Evolutionary conservation across 192 early-diverging fungal genomes (phyloP), one percentile per base, ranked within the genome.

Genomic region (Coemansia sp.): DNA sequence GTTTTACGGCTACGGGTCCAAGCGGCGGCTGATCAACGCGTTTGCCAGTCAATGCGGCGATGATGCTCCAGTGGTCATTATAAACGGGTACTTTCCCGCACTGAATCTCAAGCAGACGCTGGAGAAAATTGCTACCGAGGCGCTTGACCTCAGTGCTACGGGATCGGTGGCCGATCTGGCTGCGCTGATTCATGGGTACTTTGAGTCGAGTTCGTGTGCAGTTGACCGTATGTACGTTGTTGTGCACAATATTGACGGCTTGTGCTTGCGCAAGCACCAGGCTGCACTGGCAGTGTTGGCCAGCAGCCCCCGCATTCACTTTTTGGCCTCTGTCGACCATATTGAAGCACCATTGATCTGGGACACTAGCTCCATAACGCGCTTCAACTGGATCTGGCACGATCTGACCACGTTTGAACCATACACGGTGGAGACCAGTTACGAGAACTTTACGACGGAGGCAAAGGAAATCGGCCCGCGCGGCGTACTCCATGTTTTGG

Each of bases 1-100:
- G 1, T 90, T 96, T 47, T 96, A 94, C 67, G 97, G 97, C 0
- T 96, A 89, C 68, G 97, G 97, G 0, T 96, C 94, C 9, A 99
- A 99, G 71, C 87, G 88, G 4, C 74, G 75, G 4, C 60, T 99
- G n/a, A 68, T 97, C 37, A 90, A 86, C 50, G 61, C 82, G 38
- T 95, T 98, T 81, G 90, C 87, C 4, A 72, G 71, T 0, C 64
- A 82, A 4, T 43, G 79, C 17, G 70, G 88, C 9, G 72, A 65
- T 0, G 84, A 89, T 38, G 82, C 75, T 16, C 91, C 90, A 0
- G 78, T 91, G 0, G 80, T 93, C 10, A 86, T 92, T 16, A 83
- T 97, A 52, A 92, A 94, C 72, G 97, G 95, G 2, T 97, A 87
- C 60, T 89, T 92, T 66, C 94, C 94, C 4, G 71, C 87, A 5